Conservation (phyloP, 2,329 filamentous ascomycete genomes). For the Microdochium trichocladiopsis region DNA sequence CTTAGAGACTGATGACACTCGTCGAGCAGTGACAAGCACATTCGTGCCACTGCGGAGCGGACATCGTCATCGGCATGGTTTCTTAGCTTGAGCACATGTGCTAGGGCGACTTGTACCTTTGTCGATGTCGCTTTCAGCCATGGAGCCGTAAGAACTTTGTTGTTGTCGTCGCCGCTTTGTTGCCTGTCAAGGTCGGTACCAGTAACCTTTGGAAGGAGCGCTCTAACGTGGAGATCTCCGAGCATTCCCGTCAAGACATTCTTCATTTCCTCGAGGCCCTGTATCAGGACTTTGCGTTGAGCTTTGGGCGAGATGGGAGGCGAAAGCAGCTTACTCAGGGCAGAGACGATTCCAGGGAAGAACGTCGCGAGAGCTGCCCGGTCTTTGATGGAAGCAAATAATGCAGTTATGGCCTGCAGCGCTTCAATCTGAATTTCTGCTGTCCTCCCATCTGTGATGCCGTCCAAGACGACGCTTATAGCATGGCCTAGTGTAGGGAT, state of each 20-base stretch:
- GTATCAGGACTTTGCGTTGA: conserved; percentile 54
- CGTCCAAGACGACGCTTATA: conserved; percentile 73
- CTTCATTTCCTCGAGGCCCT: conserved; percentile 51
- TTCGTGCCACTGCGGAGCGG: conserved; percentile 53
- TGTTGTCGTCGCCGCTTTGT: conserved; percentile 13
- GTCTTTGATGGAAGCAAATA: conserved; percentile 61
- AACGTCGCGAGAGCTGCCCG: conserved; percentile 75
- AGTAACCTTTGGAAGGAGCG: conserved; percentile 30
- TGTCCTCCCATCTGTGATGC: conserved; percentile 56
- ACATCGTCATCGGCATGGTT: conserved; percentile 65
- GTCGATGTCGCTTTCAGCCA: conserved; percentile 78
- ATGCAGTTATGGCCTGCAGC: conserved; percentile 52
- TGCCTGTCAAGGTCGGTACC: conserved; percentile 9
- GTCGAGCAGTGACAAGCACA: conserved; percentile 72
- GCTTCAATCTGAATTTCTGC: conserved; percentile 66
- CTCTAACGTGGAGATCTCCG: conserved; percentile 48
- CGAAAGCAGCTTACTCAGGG: conserved; percentile 67
- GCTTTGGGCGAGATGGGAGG: conserved; percentile 52
- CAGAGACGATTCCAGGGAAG: conserved; percentile 80
- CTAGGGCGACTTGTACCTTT: conserved; percentile 78
- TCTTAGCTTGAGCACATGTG: conserved; percentile 69
- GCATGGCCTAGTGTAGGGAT: conserved; percentile 77
- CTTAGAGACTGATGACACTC: conserved; percentile 69
- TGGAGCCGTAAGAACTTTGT: conserved; percentile 34
- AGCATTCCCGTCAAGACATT: conserved; percentile 47